phyloP scores from a whole-genome alignment of 306 rosid species.

The Aeschynomene evenia region DNA sequence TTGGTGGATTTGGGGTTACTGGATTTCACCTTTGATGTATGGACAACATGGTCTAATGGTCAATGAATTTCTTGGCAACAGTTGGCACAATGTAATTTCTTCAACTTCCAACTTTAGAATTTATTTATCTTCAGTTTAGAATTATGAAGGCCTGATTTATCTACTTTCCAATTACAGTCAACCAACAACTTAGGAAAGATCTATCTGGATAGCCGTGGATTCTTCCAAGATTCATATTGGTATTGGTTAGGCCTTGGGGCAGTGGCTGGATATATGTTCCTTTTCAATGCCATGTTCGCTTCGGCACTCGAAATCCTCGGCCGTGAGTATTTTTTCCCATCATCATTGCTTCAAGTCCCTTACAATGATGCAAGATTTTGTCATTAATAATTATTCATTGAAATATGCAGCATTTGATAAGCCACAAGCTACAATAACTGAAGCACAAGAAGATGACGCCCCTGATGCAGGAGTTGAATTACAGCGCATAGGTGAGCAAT shows the following conservation, averaged over 20 bases:
- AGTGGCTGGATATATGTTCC: constrained; percentile 30
- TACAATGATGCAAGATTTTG: neutral
- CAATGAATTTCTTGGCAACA: constrained; percentile 52
- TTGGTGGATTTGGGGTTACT: constrained; percentile 66
- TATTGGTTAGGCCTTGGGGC: constrained; percentile 56
- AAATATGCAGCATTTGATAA: constrained; percentile 51
- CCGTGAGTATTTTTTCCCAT: constrained; percentile 37
- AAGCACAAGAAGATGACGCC: constrained; percentile 30
- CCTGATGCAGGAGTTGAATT: constrained; percentile 24
- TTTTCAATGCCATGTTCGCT: constrained; percentile 30
- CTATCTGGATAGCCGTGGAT: constrained; percentile 29
- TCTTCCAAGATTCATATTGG: constrained; percentile 47
- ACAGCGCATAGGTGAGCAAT: constrained; percentile 39
- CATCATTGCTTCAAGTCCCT: neutral
- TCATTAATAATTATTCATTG: neutral
- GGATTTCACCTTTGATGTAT: constrained; percentile 60
- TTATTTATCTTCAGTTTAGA: neutral
- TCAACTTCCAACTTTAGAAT: constrained; percentile 1
- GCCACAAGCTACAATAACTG: constrained; percentile 34
- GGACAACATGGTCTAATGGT: constrained; percentile 47
- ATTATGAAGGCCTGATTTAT: neutral
- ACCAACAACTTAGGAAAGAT: constrained; percentile 10
- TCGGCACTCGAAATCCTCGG: constrained; percentile 36
- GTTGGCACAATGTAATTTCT: constrained; percentile 45
- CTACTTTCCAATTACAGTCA: constrained; percentile 14